phyloP scores from a whole-genome alignment of 306 rosid genomes.

The Glycyrrhiza uralensis region DNA sequence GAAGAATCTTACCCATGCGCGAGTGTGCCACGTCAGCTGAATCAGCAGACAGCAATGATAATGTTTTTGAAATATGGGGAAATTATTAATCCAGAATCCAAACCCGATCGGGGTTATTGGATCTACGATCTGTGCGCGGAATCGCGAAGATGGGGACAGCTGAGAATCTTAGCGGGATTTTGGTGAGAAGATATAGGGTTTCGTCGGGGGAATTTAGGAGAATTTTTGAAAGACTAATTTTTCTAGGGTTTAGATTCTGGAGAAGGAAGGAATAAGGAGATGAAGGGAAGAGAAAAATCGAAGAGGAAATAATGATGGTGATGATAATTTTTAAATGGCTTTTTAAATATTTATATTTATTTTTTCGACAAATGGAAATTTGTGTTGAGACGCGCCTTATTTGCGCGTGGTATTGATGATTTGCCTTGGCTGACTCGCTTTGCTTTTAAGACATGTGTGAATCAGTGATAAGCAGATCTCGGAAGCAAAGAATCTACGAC shows the following conservation, averaged over 20 bases:
- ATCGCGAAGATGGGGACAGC: conserved; percentile 3
- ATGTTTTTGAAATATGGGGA: neutral
- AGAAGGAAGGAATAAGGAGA: neutral
- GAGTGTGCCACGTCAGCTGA: conserved; percentile 20
- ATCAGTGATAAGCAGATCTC: neutral
- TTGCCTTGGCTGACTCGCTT: neutral
- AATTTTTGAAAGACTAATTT: conserved; percentile 29
- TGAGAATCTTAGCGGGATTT: neutral
- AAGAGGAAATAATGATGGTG: neutral
- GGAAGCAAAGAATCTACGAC: neutral
- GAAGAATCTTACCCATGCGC: conserved; percentile 67
- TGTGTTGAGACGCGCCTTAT: neutral
- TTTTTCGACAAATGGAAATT: neutral
- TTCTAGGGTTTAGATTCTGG: conserved; percentile 38
- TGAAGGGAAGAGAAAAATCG: neutral
- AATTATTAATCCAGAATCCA: neutral
- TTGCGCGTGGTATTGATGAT: neutral
- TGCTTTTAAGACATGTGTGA: conserved; percentile 13
- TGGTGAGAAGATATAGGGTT: conserved; percentile 51
- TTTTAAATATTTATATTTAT: neutral
- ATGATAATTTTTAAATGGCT: neutral
- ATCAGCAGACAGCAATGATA: neutral
- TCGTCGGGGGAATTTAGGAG: conserved; percentile 1
- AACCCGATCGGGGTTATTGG: conserved; percentile 30
- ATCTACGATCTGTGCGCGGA: conserved; percentile 31